Evolutionary conservation across 345 rosid species (phyloP).

Genomic region (Carallia brachiata): DNA sequence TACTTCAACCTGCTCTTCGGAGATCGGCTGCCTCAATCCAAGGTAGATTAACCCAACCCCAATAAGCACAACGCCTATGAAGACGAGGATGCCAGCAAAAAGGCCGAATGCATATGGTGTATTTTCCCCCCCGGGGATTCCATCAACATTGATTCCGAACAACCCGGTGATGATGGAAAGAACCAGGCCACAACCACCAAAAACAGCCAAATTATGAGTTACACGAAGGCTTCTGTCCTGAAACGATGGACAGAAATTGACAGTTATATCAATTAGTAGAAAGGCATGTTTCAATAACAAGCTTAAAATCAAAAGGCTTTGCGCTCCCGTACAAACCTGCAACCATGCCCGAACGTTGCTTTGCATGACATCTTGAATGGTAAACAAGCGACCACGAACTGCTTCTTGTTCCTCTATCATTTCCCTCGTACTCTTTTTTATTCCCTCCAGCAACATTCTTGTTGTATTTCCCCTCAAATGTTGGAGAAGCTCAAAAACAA

Average conservation of each 20-base stretch:
- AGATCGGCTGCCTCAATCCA: constrained; percentile 68
- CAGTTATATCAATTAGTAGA: background rate
- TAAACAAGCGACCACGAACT: constrained; percentile 90
- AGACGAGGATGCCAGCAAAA: constrained; percentile 51
- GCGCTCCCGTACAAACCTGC: constrained; percentile 47
- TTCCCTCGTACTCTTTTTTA: constrained; percentile 73
- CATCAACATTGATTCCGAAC: constrained; percentile 98
- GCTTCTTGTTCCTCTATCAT: constrained; percentile 99
- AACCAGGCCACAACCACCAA: constrained; percentile 92
- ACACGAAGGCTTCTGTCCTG: constrained; percentile 89
- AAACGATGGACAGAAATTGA: constrained; percentile 1
- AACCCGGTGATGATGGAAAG: constrained; percentile 75
- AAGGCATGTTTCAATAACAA: background rate
- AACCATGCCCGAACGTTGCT: constrained; percentile 98
- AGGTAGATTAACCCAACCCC: constrained; percentile 68
- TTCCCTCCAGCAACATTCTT: constrained; percentile 52
- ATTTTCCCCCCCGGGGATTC: constrained; percentile 72
- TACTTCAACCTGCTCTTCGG: constrained; percentile 60
- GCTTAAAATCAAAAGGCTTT: background rate
- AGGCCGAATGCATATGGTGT: constrained; percentile 90
- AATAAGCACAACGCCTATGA: constrained; percentile 57
- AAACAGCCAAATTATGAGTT: constrained; percentile 85
- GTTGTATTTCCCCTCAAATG: constrained; percentile 67
- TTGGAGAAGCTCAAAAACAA: constrained; percentile 83
- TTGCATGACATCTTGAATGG: constrained; percentile 98